These are phyloP conservation scores for Spathaspora passalidarum DNA, from an alignment of 805 yeast genomes.

Conservation along the genomic window DNA sequence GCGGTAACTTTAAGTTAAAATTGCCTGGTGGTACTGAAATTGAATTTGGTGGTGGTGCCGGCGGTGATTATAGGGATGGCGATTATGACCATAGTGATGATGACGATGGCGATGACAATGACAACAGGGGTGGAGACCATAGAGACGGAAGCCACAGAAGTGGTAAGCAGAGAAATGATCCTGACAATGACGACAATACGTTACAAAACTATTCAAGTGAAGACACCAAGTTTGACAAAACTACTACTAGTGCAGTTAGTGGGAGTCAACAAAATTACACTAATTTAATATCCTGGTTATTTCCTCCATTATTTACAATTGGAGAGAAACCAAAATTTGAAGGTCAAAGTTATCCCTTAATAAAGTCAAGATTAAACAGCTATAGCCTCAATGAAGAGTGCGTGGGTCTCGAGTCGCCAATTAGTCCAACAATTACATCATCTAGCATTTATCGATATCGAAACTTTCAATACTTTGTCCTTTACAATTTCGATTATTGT, in stretches of 20 bases:
- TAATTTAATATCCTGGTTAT: slow-evolving; percentile 16
- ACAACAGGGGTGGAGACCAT: slow-evolving; percentile 4
- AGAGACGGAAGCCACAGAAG: background rate
- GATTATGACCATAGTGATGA: slow-evolving; percentile 1
- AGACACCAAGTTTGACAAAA: background rate
- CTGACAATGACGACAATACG: background rate
- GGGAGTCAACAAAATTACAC: background rate
- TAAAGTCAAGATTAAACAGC: slow-evolving; percentile 7
- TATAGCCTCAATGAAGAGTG: slow-evolving; percentile 5
- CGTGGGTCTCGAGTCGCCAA: background rate
- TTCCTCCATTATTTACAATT: slow-evolving; percentile 17
- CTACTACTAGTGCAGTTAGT: background rate
- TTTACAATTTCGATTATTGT: slow-evolving; percentile 20
- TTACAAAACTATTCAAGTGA: background rate
- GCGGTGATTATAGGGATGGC: slow-evolving; percentile 21
- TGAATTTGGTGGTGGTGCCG: slow-evolving; percentile 27
- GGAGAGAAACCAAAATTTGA: slow-evolving; percentile 2
- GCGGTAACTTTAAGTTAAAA: slow-evolving; percentile 18
- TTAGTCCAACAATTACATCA: slow-evolving; percentile 5
- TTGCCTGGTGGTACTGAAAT: slow-evolving; percentile 20
- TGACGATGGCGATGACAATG: slow-evolving; percentile 5
- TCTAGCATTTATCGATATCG: slow-evolving; percentile 9
- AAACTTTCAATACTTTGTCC: slow-evolving; percentile 12
- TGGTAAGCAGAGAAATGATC: background rate
- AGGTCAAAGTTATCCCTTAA: slow-evolving; percentile 7